Evolutionary conservation across 805 yeast genomes (phyloP).

Genomic region (Metschnikowia chrysomelidarum): DNA sequence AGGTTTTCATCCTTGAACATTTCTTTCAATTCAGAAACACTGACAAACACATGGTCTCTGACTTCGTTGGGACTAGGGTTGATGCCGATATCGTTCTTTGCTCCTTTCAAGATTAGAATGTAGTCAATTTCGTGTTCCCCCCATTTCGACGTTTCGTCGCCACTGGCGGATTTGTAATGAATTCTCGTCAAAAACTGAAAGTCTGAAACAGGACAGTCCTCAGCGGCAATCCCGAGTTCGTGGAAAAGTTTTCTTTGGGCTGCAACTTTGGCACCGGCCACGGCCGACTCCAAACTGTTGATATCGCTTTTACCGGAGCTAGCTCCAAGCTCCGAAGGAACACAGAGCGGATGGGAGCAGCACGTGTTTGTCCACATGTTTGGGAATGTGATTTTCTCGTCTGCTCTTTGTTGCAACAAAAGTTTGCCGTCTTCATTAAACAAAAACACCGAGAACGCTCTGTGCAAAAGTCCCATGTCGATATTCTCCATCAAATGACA

Average conservation of each 20-base stretch:
- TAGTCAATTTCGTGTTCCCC: constrained; percentile 98
- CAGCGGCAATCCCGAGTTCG: constrained; percentile 78
- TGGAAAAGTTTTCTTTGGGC: constrained; percentile 91
- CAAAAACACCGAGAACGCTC: constrained; percentile 95
- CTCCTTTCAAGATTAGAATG: constrained; percentile 72
- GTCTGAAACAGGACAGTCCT: constrained; percentile 58
- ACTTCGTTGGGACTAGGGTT: constrained; percentile 76
- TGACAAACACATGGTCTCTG: constrained; percentile 73
- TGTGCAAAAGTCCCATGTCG: constrained; percentile 79
- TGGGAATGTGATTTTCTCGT: constrained; percentile 95
- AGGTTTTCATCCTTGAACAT: constrained; percentile 73
- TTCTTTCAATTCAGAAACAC: constrained; percentile 57
- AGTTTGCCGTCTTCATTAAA: constrained; percentile 76
- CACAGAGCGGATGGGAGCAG: constrained; percentile 95
- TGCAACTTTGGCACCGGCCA: constrained; percentile 79
- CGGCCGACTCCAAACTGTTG: constrained; percentile 51
- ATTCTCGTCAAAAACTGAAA: constrained; percentile 89
- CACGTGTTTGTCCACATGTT: constrained; percentile 98
- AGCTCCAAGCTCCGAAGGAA: constrained; percentile 73
- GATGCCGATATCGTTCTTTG: constrained; percentile 50
- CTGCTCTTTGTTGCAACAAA: constrained; percentile 91
- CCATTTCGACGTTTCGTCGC: constrained; percentile 66
- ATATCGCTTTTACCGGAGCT: constrained; percentile 13
- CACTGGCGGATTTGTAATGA: constrained; percentile 84
- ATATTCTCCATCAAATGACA: constrained; percentile 89